phyloP scores from a whole-genome alignment of 352 stramenopile species.

The Albugo laibachii region DNA sequence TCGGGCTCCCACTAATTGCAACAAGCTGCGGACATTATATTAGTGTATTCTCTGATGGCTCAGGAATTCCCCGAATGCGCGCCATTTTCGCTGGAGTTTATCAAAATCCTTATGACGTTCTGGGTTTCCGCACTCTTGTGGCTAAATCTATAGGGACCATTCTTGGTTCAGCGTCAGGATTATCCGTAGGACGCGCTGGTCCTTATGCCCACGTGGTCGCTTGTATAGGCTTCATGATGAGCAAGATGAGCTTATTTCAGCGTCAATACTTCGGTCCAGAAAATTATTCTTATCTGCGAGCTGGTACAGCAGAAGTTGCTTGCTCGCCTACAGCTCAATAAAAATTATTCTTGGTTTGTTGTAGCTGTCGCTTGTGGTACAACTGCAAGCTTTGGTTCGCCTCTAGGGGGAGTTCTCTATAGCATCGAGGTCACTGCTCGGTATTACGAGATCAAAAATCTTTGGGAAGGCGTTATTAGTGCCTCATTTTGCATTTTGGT shows the following conservation, averaged over 20 bases:
- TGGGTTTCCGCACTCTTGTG: conserved; percentile 45
- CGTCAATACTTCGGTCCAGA: conserved; percentile 42
- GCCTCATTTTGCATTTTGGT: conserved; percentile 60
- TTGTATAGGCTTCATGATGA: conserved; percentile 50
- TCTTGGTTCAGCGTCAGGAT: conserved; percentile 30
- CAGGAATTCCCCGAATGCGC: conserved; percentile 52
- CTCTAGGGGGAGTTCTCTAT: conserved; percentile 56
- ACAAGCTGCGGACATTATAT: conserved; percentile 41
- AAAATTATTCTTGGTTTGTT: not conserved
- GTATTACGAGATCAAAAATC: conserved; percentile 71
- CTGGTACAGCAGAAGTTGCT: conserved; percentile 12
- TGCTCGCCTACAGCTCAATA: not conserved
- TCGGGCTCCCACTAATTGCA: conserved; percentile 22
- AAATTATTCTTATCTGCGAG: conserved; percentile 47
- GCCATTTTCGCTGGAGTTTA: conserved; percentile 52
- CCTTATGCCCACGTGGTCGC: conserved; percentile 60
- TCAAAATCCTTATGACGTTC: conserved; percentile 34
- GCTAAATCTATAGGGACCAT: conserved; percentile 44
- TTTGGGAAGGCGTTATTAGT: conserved; percentile 69
- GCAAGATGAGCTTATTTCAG: conserved; percentile 38
- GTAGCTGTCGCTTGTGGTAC: conserved; percentile 50
- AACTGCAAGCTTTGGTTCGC: conserved; percentile 62
- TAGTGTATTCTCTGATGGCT: conserved; percentile 41
- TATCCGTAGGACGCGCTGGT: conserved; percentile 42
- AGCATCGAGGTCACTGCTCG: conserved; percentile 73